phyloP scores from a whole-genome alignment of 768 basidiomycete species.

The Boletus tomentosulus region DNA sequence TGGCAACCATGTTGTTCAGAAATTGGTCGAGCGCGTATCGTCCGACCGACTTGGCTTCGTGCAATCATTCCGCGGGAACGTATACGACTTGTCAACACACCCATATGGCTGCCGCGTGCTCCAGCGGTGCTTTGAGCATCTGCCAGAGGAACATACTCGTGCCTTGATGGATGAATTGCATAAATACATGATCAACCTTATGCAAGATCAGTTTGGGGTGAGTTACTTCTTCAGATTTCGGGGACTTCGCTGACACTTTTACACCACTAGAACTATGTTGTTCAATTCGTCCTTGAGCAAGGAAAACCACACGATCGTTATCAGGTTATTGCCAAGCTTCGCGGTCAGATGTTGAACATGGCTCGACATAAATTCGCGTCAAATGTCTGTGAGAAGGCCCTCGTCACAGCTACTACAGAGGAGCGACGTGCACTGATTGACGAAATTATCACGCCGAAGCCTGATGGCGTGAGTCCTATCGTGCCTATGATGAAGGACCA shows the following conservation, averaged over 20 bases:
- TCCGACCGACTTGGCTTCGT: conserved; percentile 77
- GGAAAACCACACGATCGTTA: conserved; percentile 67
- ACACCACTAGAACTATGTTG: conserved; percentile 78
- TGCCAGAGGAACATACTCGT: conserved; percentile 63
- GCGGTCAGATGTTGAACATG: conserved; percentile 74
- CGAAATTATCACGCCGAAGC: conserved; percentile 67
- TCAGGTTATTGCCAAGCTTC: conserved; percentile 62
- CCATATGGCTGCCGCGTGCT: conserved; percentile 94
- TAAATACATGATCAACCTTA: conserved; percentile 61
- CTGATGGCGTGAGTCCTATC: conserved; percentile 62
- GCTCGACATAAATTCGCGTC: conserved; percentile 91
- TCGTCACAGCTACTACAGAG: conserved; percentile 59
- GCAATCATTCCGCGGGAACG: conserved; percentile 67
- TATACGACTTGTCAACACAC: conserved; percentile 79
- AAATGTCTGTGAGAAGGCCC: conserved; percentile 92
- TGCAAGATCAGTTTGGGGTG: conserved; percentile 91
- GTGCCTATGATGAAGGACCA: conserved; percentile 83
- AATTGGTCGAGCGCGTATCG: conserved; percentile 76
- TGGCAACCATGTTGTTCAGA: conserved; percentile 95
- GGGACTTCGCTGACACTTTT: conserved; percentile 4
- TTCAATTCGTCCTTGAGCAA: conserved; percentile 87
- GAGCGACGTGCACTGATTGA: conserved; percentile 70
- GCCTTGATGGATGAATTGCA: conserved; percentile 82
- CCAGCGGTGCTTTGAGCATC: conserved; percentile 86
- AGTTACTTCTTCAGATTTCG: conserved; percentile 22